phyloP scores from a whole-genome alignment of 768 basidiomycete genomes.

The Cubamyces sp. region DNA sequence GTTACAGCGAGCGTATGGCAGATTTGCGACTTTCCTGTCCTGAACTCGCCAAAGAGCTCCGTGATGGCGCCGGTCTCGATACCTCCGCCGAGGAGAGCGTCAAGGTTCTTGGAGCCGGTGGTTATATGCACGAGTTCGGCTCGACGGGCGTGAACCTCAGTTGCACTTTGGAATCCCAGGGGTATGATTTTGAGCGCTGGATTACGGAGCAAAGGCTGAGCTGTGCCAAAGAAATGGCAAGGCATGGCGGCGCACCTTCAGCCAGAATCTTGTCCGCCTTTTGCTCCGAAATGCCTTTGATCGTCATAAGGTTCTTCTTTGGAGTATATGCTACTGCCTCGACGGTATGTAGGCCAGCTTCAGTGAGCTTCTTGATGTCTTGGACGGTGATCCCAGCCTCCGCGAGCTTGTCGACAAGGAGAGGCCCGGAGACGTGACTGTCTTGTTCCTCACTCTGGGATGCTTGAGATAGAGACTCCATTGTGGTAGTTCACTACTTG shows the following conservation, averaged over 20 bases:
- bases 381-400: conserved; percentile 88
- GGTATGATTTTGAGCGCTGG: conserved; percentile 95
- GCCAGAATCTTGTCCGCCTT: conserved; percentile 96
- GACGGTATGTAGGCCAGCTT: conserved; percentile 91
- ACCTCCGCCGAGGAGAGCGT: conserved; percentile 94
- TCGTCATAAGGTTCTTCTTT: conserved; percentile 86
- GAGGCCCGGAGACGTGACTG: conserved; percentile 70
- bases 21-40: conserved; percentile 97
- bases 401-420: conserved; percentile 82
- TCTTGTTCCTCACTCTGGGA: conserved; percentile 54
- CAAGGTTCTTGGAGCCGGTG: conserved; percentile 94
- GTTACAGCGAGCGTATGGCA: conserved; percentile 98
- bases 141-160: conserved; percentile 93
- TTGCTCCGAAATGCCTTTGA: conserved; percentile 96
- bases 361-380: conserved; percentile 93
- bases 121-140: conserved; percentile 96
- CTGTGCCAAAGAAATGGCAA: too few species aligned
- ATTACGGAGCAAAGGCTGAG: neutral
- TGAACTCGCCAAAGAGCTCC: conserved; percentile 97
- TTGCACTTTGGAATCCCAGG: conserved; percentile 97
- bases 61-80: conserved; percentile 99
- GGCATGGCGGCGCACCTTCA: conserved; percentile 64
- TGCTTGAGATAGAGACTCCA: conserved; percentile 61
- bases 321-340: conserved; percentile 97
- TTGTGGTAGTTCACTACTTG: conserved; percentile 25